Conservation (phyloP, 805 yeast species). For the Yamadazyma kitorensis region DNA sequence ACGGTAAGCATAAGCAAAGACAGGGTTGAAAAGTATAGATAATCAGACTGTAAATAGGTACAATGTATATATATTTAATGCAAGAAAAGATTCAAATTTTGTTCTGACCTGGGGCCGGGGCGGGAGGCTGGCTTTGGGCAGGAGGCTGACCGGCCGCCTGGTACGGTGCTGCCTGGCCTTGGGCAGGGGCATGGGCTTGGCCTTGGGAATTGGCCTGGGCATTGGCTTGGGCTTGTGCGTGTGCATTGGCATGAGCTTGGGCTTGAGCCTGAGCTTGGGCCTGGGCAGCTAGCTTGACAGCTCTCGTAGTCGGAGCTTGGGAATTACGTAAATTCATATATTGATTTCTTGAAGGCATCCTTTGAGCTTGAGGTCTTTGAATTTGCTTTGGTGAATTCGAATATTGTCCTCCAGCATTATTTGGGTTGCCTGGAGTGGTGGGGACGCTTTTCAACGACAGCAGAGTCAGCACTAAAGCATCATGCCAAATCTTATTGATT, state of each 20-base stretch:
- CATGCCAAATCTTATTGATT: slow-evolving; percentile 39
- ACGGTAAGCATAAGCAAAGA: slow-evolving; percentile 92
- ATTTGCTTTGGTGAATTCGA: slow-evolving; percentile 7
- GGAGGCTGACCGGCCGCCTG: too few species aligned
- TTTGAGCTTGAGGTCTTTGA: slow-evolving; percentile 20
- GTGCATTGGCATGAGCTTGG: not conserved
- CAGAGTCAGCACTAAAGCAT: slow-evolving; percentile 27
- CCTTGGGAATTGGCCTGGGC: too few species aligned
- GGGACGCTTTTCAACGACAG: slow-evolving; percentile 12
- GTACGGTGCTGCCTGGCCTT: too few species aligned
- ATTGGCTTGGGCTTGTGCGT: too few species aligned
- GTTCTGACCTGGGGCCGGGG: too few species aligned
- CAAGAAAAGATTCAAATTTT: too few species aligned
- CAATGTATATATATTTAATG: not conserved
- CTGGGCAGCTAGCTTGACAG: slow-evolving; percentile 28
- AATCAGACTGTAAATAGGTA: not conserved
- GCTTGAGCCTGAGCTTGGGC: slow-evolving; percentile 15
- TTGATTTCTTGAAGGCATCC: slow-evolving; percentile 20
- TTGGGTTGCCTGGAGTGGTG: slow-evolving; percentile 4
- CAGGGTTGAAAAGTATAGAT: slow-evolving; percentile 58
- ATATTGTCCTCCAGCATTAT: slow-evolving; percentile 1
- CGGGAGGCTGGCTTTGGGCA: too few species aligned
- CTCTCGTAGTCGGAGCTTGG: slow-evolving; percentile 32
- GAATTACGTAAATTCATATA: slow-evolving; percentile 15
- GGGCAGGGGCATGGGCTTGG: too few species aligned